Evolutionary conservation across 2,329 filamentous ascomycete genomes (phyloP).

Genomic region (Penicillium sp.): DNA sequence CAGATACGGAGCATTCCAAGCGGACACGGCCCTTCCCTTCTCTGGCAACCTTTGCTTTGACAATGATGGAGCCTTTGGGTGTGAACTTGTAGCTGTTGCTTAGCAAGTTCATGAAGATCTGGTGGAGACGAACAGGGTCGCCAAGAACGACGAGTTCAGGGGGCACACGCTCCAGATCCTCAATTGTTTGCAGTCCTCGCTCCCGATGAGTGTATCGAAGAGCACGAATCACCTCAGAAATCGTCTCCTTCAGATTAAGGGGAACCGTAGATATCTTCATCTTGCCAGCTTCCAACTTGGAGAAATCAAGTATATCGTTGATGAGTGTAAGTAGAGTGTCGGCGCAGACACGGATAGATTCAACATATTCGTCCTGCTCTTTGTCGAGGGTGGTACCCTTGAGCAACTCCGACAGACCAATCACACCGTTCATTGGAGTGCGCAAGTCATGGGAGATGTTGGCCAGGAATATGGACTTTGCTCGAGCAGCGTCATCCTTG

Average conservation of each 20-base stretch:
- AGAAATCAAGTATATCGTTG: conserved; percentile 90
- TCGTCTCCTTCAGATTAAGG: conserved; percentile 74
- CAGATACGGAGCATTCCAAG: conserved; percentile 82
- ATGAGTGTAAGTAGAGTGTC: conserved; percentile 84
- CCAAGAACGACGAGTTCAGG: conserved; percentile 74
- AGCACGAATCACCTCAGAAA: conserved; percentile 68
- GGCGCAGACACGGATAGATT: conserved; percentile 69
- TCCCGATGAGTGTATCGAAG: conserved; percentile 69
- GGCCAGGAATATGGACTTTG: conserved; percentile 94
- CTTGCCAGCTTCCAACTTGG: conserved; percentile 82
- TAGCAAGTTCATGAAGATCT: conserved; percentile 81
- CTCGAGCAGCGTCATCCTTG: conserved; percentile 70
- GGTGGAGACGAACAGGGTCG: conserved; percentile 81
- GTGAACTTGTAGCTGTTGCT: conserved; percentile 96
- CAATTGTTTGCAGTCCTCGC: conserved; percentile 64
- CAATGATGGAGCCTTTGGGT: conserved; percentile 81
- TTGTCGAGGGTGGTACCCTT: conserved; percentile 62
- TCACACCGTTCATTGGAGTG: conserved; percentile 91
- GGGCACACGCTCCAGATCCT: conserved; percentile 67
- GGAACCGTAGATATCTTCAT: conserved; percentile 88
- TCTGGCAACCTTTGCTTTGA: conserved; percentile 73
- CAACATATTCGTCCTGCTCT: conserved; percentile 67
- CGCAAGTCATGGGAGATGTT: conserved; percentile 90
- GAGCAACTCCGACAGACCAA: conserved; percentile 73
- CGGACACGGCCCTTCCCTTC: conserved; percentile 74